phyloP scores from a whole-genome alignment of 768 basidiomycete genomes.

The Neoboletus magnificus region DNA sequence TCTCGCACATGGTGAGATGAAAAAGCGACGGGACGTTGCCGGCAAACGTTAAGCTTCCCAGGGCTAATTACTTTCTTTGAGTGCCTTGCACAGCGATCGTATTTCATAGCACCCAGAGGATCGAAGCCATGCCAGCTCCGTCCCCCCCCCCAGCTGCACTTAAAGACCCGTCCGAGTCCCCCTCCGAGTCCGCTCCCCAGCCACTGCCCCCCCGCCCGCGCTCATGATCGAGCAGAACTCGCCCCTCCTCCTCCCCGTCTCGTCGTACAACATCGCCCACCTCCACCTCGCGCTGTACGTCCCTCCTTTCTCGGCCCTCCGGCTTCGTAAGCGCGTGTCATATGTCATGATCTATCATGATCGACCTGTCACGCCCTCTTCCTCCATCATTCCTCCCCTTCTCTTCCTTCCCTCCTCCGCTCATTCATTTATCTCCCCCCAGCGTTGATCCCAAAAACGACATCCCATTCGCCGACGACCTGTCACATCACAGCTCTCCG shows the following conservation, averaged over 20 bases:
- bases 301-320: neutral
- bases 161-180: conserved; percentile 25
- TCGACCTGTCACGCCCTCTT: conserved; percentile 24
- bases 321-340: conserved; percentile 25
- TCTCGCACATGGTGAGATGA: conserved; percentile 29
- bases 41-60: conserved; percentile 37
- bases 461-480: conserved; percentile 42
- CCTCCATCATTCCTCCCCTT: conserved; percentile 7
- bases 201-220: conserved; percentile 3
- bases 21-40: conserved; percentile 28
- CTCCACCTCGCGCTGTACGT: conserved; percentile 60
- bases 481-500: conserved; percentile 47
- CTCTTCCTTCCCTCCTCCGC: neutral
- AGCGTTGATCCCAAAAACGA: conserved; percentile 42
- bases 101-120: conserved; percentile 24
- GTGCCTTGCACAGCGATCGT: conserved; percentile 36
- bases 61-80: conserved; percentile 28
- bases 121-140: neutral
- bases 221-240: conserved; percentile 59
- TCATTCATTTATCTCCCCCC: conserved; percentile 11
- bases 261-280: conserved; percentile 60
- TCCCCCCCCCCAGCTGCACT: conserved; percentile 8
- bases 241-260: conserved; percentile 39
- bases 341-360: conserved; percentile 32
- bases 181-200: neutral